These are phyloP conservation scores for Pleurotus platypus DNA, from an alignment of 768 basidiomycete genomes.

Conservation along the genomic window DNA sequence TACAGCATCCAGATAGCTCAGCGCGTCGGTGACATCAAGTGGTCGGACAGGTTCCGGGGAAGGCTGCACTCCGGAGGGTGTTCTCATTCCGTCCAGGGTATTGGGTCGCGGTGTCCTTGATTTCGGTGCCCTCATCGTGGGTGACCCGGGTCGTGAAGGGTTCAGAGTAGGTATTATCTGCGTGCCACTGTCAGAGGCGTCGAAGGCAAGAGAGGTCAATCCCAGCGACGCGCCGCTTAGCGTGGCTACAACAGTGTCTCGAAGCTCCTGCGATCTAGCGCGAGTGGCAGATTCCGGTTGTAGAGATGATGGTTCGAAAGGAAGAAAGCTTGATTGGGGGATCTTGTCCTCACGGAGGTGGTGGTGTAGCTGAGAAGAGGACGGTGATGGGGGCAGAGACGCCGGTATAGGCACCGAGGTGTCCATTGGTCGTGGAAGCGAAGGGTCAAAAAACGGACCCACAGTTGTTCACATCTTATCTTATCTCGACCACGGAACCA, in stretches of 20 bases:
- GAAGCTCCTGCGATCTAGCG: too few species aligned
- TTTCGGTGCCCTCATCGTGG: conserved; percentile 27
- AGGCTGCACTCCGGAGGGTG: conserved; percentile 24
- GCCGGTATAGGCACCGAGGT: conserved; percentile 1
- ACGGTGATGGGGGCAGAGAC: not conserved
- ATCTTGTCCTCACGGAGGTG: not conserved
- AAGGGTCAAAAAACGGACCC: not conserved
- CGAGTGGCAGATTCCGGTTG: not conserved
- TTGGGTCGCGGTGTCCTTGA: conserved; percentile 38
- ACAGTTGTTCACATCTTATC: not conserved
- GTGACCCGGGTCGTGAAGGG: conserved; percentile 1
- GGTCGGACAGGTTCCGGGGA: conserved; percentile 50
- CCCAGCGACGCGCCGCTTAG: too few species aligned
- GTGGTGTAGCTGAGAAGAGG: not conserved
- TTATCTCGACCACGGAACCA: not conserved
- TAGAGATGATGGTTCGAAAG: not conserved
- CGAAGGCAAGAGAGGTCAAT: too few species aligned
- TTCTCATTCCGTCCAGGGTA: conserved; percentile 17
- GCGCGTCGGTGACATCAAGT: conserved; percentile 89
- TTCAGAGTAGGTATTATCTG: not conserved
- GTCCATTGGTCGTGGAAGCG: conserved; percentile 1
- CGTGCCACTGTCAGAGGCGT: not conserved
- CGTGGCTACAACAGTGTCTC: too few species aligned
- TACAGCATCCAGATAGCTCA: conserved; percentile 92
- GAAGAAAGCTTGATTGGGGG: not conserved